Base-by-base conservation (phyloP, 108 stramenopile species). In the Skeletonema tropicum region DNA sequence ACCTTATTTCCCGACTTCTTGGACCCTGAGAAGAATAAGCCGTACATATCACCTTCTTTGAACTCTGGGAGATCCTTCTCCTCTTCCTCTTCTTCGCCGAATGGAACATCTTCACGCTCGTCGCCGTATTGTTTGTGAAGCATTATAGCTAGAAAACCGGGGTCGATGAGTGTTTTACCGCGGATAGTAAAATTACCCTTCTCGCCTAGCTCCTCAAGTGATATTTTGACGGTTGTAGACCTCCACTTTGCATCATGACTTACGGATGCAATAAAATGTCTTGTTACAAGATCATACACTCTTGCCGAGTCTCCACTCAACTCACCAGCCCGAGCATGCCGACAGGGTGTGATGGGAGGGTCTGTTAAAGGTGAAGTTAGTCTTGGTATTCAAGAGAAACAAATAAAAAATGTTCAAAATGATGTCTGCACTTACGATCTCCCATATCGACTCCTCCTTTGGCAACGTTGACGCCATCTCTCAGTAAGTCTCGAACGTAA, bases 221-320 rank as follows among this genome's bases (percentile, higher is more conserved):
- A 71, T 25, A 95, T 86, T 21, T 69, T 66, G 33, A 95, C 78
- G 41, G 80, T 72, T 19, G 94, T 95, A n/a, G 91, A 91, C 32
- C 62, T 74, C 94, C 92, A 97, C 1, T 92, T 90, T 8, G 95
- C 95, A 86, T 97, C 95, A 21, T 81, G 84, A 57, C 89, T 88
- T 0, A 97, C 92, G 15, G 89, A 88, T 8, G 95, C 97, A 68
- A 96, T 89, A 68, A 95, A 97, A 79, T 96, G 95, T 4, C 97
- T 80, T 4, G 88, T 82, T 3, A 94, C 89, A 9, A 97, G 68
- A 23, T 96, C 95, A 64, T 91, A 97, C 12, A 97, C 86, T n/a
- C 97, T 86, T 11, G 83, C 90, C 89, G 86, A 87, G 59, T 94
- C 94, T 26, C 94, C 94, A 45, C 73, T 82, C 7, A 92, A 76